Base-by-base conservation (phyloP, 495 filamentous ascomycete species). In the Clavariopsis aquatica region DNA sequence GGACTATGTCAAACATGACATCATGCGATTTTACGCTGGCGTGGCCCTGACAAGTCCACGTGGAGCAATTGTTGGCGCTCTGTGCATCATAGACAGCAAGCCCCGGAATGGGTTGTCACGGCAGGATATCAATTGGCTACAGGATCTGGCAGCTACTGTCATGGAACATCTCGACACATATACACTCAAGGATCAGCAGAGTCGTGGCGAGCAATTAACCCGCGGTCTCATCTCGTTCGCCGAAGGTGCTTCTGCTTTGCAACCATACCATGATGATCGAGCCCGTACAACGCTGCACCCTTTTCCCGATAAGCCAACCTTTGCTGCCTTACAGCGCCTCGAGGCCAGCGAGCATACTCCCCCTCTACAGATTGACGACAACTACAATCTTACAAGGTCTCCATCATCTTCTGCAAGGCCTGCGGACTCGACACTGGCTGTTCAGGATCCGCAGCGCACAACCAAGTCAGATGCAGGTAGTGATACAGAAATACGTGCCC, bases 201-300 rank as follows among this genome's bases (percentile, higher is more conserved):
- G 29, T 5, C 57, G 64, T 4, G 64, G 64, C 0, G 64, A 67
- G 45, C 43, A 52, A 24, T 22, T 67, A 28, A 57, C 45, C 7
- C 57, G 64, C 12, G 64, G 57, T 17, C 64, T 67, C 29, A 45
- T 62, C 27, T 51, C 38, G 5, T 67, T 67, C 38, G 43, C 58
- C 45, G 58, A 62, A 19, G 64, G 64, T 7, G 57, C 57, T 4
- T 52, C 58, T 0, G 17, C 51, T 9, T 24, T 67, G 17, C 49
- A 57, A 22, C 53, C 64, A n/a, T 49, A 47, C 22, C 22, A 63
- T 15, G 26, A 34, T 19, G 60, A 63, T 13, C 19, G 28, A 41
- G 19, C 24, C 27, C 20, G 9, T 24, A 5, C 57, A 6, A 26
- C 45, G 3, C 13, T 19, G 22, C 28, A 24, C 1, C 13, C 38